Evolutionary conservation across 2,329 filamentous ascomycete species (phyloP), one percentile per base, ranked within the genome.

Genomic region (Cryphonectria nitschkei): DNA sequence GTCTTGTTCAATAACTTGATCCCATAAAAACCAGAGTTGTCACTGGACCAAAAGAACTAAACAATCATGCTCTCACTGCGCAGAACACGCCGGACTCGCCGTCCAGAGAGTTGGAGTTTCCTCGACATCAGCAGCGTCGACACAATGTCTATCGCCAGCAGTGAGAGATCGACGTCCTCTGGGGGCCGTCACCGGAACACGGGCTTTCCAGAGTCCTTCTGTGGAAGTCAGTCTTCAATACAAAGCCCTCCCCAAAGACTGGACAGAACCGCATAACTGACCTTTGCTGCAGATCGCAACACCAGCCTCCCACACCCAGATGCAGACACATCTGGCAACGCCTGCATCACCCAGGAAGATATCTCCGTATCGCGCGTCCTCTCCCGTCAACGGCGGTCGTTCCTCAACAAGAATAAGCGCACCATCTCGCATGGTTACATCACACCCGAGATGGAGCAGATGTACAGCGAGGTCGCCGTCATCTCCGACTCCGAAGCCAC

Each of bases 291-390:
- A 85, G 85, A 78, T 62, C 82, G 85, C 73, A 91, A 89, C 75
- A 91, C 89, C 19, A 89, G 88, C 2, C 81, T 88, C 22, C 87
- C 86, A 29, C 88, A 91, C 72, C 89, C 89, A 32, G 88, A 89
- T 26, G 89, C 89, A 70, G 84, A 89, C 74, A 82, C 87, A 8
- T 86, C 84, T 19, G 84, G 85, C 65, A 83, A 87, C 72, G 89
- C 88, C 61, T 84, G 81, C 75, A 87, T 91, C 71, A 84, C 84
- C 54, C 83, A 86, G 68, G 84, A 86, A 68, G 87, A 90, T 73
- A 79, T 88, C 61, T 81, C 84, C 68, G 79, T 84, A 1, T 78
- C 79, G 34, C 81, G 80, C 65, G 80, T 82, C 43, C 75, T 84
- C 58, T 78, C 80, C 50, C 82, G 85, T 61, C 81, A 84, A 56